Evolutionary conservation across 805 yeast species (phyloP).

Genomic region (Kodamaea restingae): DNA sequence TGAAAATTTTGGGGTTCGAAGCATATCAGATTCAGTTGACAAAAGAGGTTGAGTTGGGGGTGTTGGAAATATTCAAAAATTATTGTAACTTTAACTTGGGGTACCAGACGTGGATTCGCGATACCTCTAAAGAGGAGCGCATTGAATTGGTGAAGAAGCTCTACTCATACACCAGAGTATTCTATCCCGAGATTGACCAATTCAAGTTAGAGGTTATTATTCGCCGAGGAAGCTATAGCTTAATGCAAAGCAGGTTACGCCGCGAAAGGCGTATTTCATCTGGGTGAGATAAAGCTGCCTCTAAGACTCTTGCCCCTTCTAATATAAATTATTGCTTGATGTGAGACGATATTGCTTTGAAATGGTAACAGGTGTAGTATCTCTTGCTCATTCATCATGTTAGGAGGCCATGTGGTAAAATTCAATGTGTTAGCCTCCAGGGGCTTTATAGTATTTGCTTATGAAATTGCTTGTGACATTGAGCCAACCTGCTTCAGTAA

Average conservation of each 20-base stretch:
- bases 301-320: too few relatives aligned
- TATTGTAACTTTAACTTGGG: conserved; percentile 72
- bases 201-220: conserved; percentile 65
- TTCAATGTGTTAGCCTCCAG: too few relatives aligned
- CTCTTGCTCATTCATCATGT: too few relatives aligned
- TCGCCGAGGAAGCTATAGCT: conserved; percentile 73
- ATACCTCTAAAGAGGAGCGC: conserved; percentile 56
- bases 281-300: neutral
- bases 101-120: conserved; percentile 79
- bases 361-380: too few relatives aligned
- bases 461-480: too few relatives aligned
- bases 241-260: conserved; percentile 75
- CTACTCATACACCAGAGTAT: conserved; percentile 41
- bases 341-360: too few relatives aligned
- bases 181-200: conserved; percentile 48
- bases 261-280: conserved; percentile 43
- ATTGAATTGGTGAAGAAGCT: conserved; percentile 45
- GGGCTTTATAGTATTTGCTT: too few relatives aligned
- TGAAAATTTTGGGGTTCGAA: conserved; percentile 48
- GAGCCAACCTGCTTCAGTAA: too few relatives aligned
- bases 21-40: conserved; percentile 48
- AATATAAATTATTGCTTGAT: too few relatives aligned
- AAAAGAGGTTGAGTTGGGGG: conserved; percentile 48
- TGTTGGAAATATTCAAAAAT: conserved; percentile 49
- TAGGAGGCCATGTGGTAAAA: too few relatives aligned